These are phyloP conservation scores for Chytridiales sp. DNA, from an alignment of 371 early-diverging fungal species.

Conservation along the genomic window DNA sequence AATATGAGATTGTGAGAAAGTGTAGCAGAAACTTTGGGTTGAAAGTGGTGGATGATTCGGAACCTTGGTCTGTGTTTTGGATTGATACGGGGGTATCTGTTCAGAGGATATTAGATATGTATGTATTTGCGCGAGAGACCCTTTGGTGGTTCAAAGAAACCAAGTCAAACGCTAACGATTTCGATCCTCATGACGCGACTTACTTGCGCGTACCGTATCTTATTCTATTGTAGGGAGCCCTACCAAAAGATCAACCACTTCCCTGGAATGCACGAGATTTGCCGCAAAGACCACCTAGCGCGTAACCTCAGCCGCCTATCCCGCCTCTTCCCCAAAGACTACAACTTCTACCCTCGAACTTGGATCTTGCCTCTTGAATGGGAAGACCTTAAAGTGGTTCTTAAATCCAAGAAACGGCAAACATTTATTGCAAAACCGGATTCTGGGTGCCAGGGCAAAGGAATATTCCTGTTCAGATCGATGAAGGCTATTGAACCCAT, in stretches of 20 bases:
- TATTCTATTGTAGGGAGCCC: conserved; percentile 31
- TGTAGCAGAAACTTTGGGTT: conserved; percentile 35
- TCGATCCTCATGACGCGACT: too few species aligned
- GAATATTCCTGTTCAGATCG: conserved; percentile 48
- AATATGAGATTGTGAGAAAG: conserved; percentile 50
- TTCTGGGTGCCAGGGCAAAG: conserved; percentile 55
- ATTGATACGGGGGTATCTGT: conserved; percentile 53
- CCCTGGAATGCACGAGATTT: conserved; percentile 60
- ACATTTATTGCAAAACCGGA: conserved; percentile 53
- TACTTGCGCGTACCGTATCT: too few species aligned
- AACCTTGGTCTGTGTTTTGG: conserved; percentile 49
- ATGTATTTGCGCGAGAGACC: conserved; percentile 4
- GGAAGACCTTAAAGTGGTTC: conserved; percentile 30
- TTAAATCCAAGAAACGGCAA: conserved; percentile 17
- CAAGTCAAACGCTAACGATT: too few species aligned
- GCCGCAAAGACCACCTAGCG: conserved; percentile 54
- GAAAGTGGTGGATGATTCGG: conserved; percentile 38
- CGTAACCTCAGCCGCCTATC: conserved; percentile 48
- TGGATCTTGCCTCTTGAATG: conserved; percentile 48
- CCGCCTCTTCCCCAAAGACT: conserved; percentile 49
- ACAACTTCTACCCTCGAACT: conserved; percentile 53
- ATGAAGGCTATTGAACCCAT: conserved; percentile 33
- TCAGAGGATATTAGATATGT: conserved; percentile 48
- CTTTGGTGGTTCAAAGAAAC: not conserved
- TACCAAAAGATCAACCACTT: conserved; percentile 57